phyloP scores from a whole-genome alignment of 2,329 filamentous ascomycete species.

The Aspergillus caelatus region DNA sequence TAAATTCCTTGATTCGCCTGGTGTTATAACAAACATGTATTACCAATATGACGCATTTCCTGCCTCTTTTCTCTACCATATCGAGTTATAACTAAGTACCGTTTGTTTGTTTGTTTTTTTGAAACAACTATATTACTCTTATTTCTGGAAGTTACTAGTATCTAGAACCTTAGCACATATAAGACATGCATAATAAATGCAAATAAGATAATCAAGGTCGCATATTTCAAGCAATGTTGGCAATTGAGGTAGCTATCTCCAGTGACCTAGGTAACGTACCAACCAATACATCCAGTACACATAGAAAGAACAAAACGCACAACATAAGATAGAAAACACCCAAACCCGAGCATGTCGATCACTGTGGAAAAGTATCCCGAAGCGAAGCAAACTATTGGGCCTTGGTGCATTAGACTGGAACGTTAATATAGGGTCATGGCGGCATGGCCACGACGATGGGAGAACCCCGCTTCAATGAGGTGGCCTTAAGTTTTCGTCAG shows the following conservation, averaged over 20 bases:
- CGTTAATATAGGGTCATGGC: not conserved
- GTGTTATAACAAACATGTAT: conserved; percentile 22
- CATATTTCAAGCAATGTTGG: too few species aligned
- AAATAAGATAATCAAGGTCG: too few species aligned
- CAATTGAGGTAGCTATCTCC: too few species aligned
- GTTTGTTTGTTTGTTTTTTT: not conserved
- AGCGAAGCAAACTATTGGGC: not conserved
- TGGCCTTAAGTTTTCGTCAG: not conserved
- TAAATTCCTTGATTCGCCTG: conserved; percentile 25
- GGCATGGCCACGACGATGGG: not conserved
- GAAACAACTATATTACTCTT: not conserved
- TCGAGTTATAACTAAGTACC: not conserved
- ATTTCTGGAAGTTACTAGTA: not conserved
- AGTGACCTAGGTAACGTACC: too few species aligned
- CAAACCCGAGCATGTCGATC: not conserved
- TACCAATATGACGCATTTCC: conserved; percentile 16
- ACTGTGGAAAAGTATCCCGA: not conserved
- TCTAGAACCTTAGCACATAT: not conserved
- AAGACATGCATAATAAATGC: not conserved
- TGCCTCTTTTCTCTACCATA: not conserved
- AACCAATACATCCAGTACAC: too few species aligned
- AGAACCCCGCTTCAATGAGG: not conserved
- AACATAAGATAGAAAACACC: not conserved
- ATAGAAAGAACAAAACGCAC: too few species aligned
- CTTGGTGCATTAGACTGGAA: not conserved